Base-by-base conservation (phyloP, 2,329 filamentous ascomycete species). In the Aspergillus tubingensis region DNA sequence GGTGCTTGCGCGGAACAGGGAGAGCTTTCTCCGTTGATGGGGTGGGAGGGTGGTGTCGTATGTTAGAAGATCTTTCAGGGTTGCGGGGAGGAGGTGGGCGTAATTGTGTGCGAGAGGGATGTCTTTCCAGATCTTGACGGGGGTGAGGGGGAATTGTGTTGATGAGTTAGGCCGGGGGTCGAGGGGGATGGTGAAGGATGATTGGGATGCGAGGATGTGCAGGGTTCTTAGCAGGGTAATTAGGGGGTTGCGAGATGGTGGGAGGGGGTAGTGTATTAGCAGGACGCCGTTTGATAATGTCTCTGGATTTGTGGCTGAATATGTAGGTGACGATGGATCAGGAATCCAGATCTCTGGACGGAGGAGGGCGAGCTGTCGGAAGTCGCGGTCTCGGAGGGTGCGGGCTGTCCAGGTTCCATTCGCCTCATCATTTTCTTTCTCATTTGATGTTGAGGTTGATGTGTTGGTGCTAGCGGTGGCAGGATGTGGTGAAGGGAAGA, bases 341-440 rank as follows among this genome's bases (percentile, higher is more conserved):
- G 85, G 84, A 13, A 86, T 65, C 85, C 85, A 88, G n/a, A 88
- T 76, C 66, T 87, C 81, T 0, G 84, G 82, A 59, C 80, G 82
- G 54, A 97, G 82, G 50, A 87, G 88, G 7, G 91, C 88, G 54
- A 98, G 82, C 44, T 83, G 83, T 1, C 91, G 87, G 58, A 72
- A 76, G 23, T 72, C 70, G 32, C 73, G 69, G 58, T 81, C 78
- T 2, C 82, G 77, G 23, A 80, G 66, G 1, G 78, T 79, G 17
- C 80, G 77, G 32, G 71, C 72, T 19, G 68, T 73, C 77, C 78
- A 80, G 77, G 76, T 66, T 81, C 81, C 51, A 79, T 76, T 19
- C 15, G 47, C 27, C 43, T 48, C 15, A 17, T 44, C 43, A 0
- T 27, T 2, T 8, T 27, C 25, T 27, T 8, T 27, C 0, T 27